Conservation (phyloP, 1,284 basidiomycete species). For the Xanthoconium separans region DNA sequence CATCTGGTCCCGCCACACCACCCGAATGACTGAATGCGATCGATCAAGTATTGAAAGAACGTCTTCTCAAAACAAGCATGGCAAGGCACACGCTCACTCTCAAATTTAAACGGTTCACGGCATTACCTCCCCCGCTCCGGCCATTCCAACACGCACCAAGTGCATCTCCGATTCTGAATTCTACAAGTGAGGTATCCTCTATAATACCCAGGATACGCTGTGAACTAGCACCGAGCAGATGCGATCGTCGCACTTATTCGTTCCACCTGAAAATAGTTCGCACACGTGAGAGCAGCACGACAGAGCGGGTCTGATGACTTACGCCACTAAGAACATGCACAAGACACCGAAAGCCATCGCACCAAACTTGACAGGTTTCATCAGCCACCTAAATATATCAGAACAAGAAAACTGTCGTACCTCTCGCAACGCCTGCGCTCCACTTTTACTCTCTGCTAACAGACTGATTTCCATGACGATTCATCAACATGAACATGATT, state of each 20-base stretch:
- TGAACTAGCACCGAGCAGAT: conserved; percentile 5
- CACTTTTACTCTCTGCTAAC: conserved; percentile 82
- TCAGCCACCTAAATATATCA: conserved; percentile 13
- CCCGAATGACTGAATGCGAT: conserved; percentile 6
- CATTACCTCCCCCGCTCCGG: conserved; percentile 13
- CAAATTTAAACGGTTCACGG: conserved; percentile 33
- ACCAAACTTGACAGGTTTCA: conserved; percentile 58
- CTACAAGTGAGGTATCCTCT: conserved; percentile 8
- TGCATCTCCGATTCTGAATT: background rate
- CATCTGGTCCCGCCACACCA: conserved; percentile 6
- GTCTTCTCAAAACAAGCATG: background rate
- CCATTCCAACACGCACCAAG: background rate
- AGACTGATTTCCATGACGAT: conserved; percentile 47
- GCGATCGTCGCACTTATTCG: conserved; percentile 50
- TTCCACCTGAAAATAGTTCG: conserved; percentile 64
- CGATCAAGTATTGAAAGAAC: conserved; percentile 9
- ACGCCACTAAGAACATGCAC: conserved; percentile 88
- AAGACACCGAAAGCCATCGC: conserved; percentile 86
- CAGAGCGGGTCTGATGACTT: conserved; percentile 43
- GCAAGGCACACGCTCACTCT: conserved; percentile 13
- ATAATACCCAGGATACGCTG: conserved; percentile 6
- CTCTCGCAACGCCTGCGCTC: conserved; percentile 83
- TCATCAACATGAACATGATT: conserved; percentile 10
- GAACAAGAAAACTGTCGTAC: conserved; percentile 39
- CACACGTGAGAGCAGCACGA: conserved; percentile 18